phyloP scores from a whole-genome alignment of 805 yeast genomes.

The Ogataea trehalophila region DNA sequence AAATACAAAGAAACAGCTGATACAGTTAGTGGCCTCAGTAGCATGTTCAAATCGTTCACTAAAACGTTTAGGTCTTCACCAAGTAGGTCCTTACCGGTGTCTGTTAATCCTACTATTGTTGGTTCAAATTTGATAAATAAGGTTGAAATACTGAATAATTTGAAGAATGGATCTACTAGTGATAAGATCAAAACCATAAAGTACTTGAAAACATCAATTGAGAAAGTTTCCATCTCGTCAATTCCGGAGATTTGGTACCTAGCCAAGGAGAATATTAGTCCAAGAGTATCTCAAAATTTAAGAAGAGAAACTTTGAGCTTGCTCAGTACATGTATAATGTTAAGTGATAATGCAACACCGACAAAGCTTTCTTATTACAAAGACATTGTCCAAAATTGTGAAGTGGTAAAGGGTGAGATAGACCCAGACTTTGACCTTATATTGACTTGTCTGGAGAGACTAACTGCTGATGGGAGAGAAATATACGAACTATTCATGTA shows the following conservation, averaged over 20 bases:
- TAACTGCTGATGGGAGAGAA: constrained; percentile 35
- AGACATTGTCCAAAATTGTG: constrained; percentile 46
- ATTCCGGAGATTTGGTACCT: constrained; percentile 76
- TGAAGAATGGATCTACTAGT: constrained; percentile 18
- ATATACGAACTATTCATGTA: constrained; percentile 19
- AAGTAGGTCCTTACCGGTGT: constrained; percentile 11
- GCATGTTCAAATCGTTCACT: constrained; percentile 24
- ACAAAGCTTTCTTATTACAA: constrained; percentile 52
- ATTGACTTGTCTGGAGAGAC: constrained; percentile 48
- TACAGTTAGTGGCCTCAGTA: constrained; percentile 1
- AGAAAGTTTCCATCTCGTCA: constrained; percentile 48
- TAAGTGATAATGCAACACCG: constrained; percentile 46
- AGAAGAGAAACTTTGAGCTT: constrained; percentile 50
- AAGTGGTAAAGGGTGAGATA: constrained; percentile 37
- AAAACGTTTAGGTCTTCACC: constrained; percentile 18
- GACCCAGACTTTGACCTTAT: constrained; percentile 30
- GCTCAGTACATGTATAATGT: constrained; percentile 49
- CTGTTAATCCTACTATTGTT: constrained; percentile 26
- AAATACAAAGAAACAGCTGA: not conserved
- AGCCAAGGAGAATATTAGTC: constrained; percentile 48
- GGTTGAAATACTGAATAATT: constrained; percentile 13
- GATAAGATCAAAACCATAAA: constrained; percentile 47
- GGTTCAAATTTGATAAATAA: constrained; percentile 23
- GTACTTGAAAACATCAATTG: constrained; percentile 44
- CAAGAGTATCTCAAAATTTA: constrained; percentile 27